Evolutionary conservation across 75 land plant species (phyloP).

Genomic region (Azolla pinnata): DNA sequence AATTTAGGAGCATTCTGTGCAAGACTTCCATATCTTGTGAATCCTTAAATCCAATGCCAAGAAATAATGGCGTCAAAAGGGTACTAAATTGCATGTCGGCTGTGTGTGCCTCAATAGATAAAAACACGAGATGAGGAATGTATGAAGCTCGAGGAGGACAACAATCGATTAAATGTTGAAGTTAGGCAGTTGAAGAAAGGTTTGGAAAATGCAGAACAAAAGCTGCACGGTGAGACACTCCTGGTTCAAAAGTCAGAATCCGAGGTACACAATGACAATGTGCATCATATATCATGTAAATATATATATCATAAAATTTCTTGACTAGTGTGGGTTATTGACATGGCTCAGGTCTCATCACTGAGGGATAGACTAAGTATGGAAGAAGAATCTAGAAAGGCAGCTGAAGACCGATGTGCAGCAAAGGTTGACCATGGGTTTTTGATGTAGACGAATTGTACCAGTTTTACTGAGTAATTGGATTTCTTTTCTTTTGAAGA

Average conservation of each 20-base stretch:
- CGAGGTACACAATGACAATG: slow-evolving; percentile 13
- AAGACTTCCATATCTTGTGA: no score
- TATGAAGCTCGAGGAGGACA: slow-evolving; percentile 22
- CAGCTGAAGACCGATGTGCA: slow-evolving; percentile 16
- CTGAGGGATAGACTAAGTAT: slow-evolving; percentile 13
- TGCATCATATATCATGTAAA: not conserved
- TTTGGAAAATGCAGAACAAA: slow-evolving; percentile 19
- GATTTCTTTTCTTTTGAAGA: no score
- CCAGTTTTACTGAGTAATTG: not conserved
- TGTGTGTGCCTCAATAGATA: no score
- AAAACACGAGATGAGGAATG: no score
- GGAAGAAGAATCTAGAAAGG: slow-evolving; percentile 17
- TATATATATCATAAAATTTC: not conserved
- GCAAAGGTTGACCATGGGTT: slow-evolving; percentile 11
- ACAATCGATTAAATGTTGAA: slow-evolving; percentile 16
- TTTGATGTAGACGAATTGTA: not conserved
- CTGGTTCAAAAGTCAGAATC: slow-evolving; percentile 24
- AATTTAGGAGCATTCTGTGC: no score
- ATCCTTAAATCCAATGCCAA: no score
- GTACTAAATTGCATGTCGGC: no score
- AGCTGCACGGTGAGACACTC: slow-evolving; percentile 9
- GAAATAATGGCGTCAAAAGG: no score
- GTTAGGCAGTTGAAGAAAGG: slow-evolving; percentile 6
- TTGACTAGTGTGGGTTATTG: not conserved
- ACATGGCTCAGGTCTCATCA: slow-evolving; percentile 11